Evolutionary conservation across 2,329 filamentous ascomycete genomes (phyloP).

Genomic region (Exserohilum rostratum): DNA sequence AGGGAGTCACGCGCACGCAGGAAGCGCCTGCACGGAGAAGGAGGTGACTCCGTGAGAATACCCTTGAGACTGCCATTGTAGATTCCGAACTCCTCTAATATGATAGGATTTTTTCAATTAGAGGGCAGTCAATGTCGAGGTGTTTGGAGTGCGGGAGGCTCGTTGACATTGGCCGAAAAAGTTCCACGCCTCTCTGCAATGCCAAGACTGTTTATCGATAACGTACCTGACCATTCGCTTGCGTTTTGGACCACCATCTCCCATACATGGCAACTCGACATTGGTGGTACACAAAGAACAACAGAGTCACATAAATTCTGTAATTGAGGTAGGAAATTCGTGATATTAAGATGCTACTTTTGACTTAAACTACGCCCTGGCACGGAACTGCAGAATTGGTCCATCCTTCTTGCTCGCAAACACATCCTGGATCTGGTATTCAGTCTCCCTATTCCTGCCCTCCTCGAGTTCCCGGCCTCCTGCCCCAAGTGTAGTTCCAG

Average conservation of each 20-base stretch:
- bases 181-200: neutral
- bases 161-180: conserved; percentile 1
- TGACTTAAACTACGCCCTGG: conserved; percentile 12
- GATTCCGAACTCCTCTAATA: neutral
- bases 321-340: neutral
- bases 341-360: neutral
- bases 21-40: conserved; percentile 18
- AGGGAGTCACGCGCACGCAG: conserved; percentile 14
- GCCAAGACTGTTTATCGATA: conserved; percentile 10
- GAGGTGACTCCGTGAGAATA: conserved; percentile 13
- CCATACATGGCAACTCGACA: neutral
- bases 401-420: conserved; percentile 78
- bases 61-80: conserved; percentile 25
- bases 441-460: conserved; percentile 48
- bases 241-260: neutral
- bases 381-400: conserved; percentile 64
- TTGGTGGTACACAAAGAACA: neutral
- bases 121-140: neutral
- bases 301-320: fast-evolving
- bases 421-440: conserved; percentile 74
- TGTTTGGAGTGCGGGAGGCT: neutral
- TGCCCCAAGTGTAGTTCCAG: conserved; percentile 41
- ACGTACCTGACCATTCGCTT: neutral
- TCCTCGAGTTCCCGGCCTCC: conserved; percentile 40
- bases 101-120: neutral